Evolutionary conservation across 139 green algal genomes (phyloP).

Genomic region (Micromonas pusilla): DNA sequence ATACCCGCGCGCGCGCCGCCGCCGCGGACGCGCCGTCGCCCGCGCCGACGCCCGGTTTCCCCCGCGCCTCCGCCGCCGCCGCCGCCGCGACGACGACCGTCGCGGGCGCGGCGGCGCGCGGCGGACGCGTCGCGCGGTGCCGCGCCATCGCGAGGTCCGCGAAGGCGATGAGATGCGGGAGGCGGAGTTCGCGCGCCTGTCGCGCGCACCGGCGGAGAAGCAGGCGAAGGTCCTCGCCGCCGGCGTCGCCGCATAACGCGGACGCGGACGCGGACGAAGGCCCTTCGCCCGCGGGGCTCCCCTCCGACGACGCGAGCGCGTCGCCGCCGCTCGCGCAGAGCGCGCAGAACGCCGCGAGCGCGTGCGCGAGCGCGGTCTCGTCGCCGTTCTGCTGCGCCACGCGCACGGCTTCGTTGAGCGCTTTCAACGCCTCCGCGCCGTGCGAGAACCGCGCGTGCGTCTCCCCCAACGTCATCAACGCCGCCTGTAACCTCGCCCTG

Average conservation of each 20-base stretch:
- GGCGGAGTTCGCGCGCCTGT: background rate
- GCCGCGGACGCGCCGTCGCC: background rate
- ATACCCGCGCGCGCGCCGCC: too few species aligned
- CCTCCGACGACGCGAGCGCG: background rate
- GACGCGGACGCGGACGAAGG: background rate
- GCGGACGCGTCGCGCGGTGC: background rate
- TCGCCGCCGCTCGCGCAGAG: background rate
- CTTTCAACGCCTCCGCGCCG: background rate
- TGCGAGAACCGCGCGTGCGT: background rate
- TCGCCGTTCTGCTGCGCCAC: constrained; percentile 21
- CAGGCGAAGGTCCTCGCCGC: background rate
- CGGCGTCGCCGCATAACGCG: background rate
- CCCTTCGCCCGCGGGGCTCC: background rate
- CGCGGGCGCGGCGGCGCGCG: too few species aligned
- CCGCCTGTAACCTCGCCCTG: background rate
- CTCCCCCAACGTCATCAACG: background rate
- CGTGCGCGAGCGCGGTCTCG: background rate
- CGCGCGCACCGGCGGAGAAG: background rate
- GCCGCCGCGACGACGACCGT: background rate
- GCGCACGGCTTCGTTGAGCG: background rate
- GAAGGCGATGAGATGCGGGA: constrained; percentile 2
- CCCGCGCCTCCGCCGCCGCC: background rate
- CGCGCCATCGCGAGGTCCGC: background rate
- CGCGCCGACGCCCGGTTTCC: background rate
- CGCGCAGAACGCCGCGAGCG: constrained; percentile 1